phyloP scores from a whole-genome alignment of 73 alveolate genomes.

The Effrenium voratum region DNA sequence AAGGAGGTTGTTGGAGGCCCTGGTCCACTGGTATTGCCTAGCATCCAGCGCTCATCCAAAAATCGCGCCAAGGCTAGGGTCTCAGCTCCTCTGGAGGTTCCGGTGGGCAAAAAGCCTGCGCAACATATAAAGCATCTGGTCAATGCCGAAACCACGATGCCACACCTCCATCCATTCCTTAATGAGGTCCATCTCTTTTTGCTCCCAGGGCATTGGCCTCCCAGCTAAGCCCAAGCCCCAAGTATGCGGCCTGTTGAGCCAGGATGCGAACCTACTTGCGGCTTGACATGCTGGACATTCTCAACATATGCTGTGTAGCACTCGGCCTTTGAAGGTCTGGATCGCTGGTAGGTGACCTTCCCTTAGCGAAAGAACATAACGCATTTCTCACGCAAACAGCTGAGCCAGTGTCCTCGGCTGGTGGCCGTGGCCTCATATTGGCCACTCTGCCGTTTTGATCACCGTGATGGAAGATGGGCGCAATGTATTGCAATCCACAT shows the following conservation, averaged over 20 bases:
- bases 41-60: neutral
- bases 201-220: slow-evolving; percentile 85
- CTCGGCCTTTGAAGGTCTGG: slow-evolving; percentile 10
- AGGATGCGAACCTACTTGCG: neutral
- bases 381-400: no score
- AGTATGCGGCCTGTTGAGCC: neutral
- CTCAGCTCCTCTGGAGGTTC: slow-evolving; percentile 78
- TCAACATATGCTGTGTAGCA: neutral
- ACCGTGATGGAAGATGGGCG: no score
- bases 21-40: slow-evolving; percentile 83
- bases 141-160: neutral
- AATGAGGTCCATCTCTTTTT: slow-evolving; percentile 58
- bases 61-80: neutral
- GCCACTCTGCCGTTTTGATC: no score
- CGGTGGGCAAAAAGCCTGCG: slow-evolving; percentile 69
- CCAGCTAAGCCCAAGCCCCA: neutral
- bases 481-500: no score
- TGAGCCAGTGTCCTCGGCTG: no score
- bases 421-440: no score
- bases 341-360: slow-evolving; percentile 7
- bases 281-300: neutral
- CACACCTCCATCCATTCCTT: slow-evolving; percentile 72
- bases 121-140: neutral
- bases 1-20: slow-evolving; percentile 79
- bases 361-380: no score